These are phyloP conservation scores for Clitopilus passeckerianus DNA, from an alignment of 768 basidiomycete species.

Conservation along the genomic window DNA sequence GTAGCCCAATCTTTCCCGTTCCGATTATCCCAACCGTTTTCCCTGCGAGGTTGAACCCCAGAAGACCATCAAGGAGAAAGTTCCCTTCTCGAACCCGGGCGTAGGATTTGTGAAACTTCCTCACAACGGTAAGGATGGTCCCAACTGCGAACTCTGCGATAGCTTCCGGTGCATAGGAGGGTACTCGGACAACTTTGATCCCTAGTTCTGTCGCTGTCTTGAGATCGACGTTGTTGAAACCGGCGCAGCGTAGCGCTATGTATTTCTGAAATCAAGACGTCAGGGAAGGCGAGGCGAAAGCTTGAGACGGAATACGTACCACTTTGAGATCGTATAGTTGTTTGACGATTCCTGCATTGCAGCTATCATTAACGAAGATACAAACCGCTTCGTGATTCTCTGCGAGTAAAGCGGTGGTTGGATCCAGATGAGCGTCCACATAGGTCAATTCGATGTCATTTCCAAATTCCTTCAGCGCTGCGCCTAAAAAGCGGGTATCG, in stretches of 20 bases:
- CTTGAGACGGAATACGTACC: slow-evolving; percentile 17
- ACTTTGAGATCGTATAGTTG: slow-evolving; percentile 27
- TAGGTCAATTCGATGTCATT: slow-evolving; percentile 28
- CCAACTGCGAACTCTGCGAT: slow-evolving; percentile 41
- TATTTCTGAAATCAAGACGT: slow-evolving; percentile 27
- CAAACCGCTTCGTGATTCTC: slow-evolving; percentile 33
- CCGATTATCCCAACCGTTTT: slow-evolving; percentile 42
- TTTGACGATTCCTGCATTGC: slow-evolving; percentile 27
- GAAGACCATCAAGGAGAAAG: slow-evolving; percentile 37
- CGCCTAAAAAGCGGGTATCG: slow-evolving; percentile 28
- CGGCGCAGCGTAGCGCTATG: slow-evolving; percentile 34
- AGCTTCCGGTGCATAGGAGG: slow-evolving; percentile 38
- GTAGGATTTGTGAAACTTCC: slow-evolving; percentile 42
- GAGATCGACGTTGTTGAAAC: slow-evolving; percentile 39
- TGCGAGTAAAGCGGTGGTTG: slow-evolving; percentile 28
- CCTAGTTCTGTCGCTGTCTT: slow-evolving; percentile 19
- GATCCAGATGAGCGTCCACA: slow-evolving; percentile 31
- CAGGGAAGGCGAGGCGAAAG: not conserved
- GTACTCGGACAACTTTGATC: slow-evolving; percentile 35
- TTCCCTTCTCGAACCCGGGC: slow-evolving; percentile 41
- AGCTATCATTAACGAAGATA: slow-evolving; percentile 39
- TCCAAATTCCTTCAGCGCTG: slow-evolving; percentile 14
- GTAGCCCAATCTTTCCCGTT: slow-evolving; percentile 36
- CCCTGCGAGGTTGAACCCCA: slow-evolving; percentile 34
- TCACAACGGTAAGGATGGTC: slow-evolving; percentile 39